Evolutionary conservation across 2,329 filamentous ascomycete genomes (phyloP).

Genomic region (Diaporthe caulivora): DNA sequence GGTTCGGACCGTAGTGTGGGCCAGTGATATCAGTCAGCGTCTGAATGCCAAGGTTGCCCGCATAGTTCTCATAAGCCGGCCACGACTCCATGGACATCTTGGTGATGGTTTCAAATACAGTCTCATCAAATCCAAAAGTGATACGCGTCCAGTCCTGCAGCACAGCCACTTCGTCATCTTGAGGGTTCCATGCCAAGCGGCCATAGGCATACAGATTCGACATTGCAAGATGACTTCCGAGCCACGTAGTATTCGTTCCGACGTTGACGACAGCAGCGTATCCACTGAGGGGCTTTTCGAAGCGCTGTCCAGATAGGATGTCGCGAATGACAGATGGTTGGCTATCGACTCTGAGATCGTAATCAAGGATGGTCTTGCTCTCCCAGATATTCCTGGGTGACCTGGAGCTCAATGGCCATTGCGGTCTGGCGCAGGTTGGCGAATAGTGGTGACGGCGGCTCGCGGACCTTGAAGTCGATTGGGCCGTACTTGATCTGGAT

Average conservation of each 20-base stretch:
- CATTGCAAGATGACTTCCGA: slow-evolving; percentile 78
- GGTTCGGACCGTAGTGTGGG: slow-evolving; percentile 76
- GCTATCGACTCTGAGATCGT: slow-evolving; percentile 73
- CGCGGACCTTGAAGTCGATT: slow-evolving; percentile 80
- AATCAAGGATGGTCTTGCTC: slow-evolving; percentile 77
- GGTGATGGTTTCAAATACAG: slow-evolving; percentile 70
- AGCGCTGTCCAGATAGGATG: slow-evolving; percentile 71
- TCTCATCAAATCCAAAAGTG: slow-evolving; percentile 69
- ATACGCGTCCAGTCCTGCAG: slow-evolving; percentile 76
- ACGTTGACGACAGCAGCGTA: slow-evolving; percentile 77
- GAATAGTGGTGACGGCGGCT: slow-evolving; percentile 75
- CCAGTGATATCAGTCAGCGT: slow-evolving; percentile 77
- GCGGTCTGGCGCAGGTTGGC: slow-evolving; percentile 59
- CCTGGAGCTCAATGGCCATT: slow-evolving; percentile 73
- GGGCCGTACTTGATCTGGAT: slow-evolving; percentile 82
- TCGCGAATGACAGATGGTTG: slow-evolving; percentile 68
- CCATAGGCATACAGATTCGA: slow-evolving; percentile 80
- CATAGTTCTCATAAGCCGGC: slow-evolving; percentile 79
- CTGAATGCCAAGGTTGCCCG: slow-evolving; percentile 77
- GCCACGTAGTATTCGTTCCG: slow-evolving; percentile 75
- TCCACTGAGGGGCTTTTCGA: slow-evolving; percentile 68
- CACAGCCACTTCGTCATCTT: slow-evolving; percentile 59
- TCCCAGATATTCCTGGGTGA: slow-evolving; percentile 78
- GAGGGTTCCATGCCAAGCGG: slow-evolving; percentile 74
- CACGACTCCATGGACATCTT: slow-evolving; percentile 76